These are phyloP conservation scores for Hirschfeldia incana DNA, from an alignment of 345 rosid species.

Conservation along the genomic window DNA sequence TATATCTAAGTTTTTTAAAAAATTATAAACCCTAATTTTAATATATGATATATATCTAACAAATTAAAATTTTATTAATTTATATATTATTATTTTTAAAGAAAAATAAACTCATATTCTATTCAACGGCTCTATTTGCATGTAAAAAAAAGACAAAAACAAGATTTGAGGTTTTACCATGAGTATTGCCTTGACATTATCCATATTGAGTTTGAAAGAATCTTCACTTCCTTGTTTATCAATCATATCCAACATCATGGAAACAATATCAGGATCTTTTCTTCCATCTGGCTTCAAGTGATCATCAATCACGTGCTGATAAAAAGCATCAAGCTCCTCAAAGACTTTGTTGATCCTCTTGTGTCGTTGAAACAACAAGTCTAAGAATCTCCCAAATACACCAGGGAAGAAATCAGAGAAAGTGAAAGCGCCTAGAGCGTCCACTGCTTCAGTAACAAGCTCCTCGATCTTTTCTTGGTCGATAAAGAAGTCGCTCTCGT, in stretches of 20 bases:
- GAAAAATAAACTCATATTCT: neutral
- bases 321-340: slow-evolving; percentile 44
- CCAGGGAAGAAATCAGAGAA: slow-evolving; percentile 42
- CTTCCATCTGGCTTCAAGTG: slow-evolving; percentile 40
- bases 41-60: neutral
- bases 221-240: neutral
- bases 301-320: slow-evolving; percentile 45
- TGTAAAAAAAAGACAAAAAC: neutral
- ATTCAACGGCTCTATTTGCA: slow-evolving; percentile 8
- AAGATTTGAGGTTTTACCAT: neutral
- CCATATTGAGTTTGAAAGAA: neutral
- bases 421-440: slow-evolving; percentile 1
- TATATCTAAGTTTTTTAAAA: too few relatives aligned
- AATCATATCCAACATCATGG: slow-evolving; percentile 15
- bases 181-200: neutral
- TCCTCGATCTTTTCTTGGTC: slow-evolving; percentile 8
- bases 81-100: too few relatives aligned
- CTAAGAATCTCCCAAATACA: slow-evolving; percentile 39
- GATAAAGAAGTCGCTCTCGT: slow-evolving; percentile 16
- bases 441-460: neutral
- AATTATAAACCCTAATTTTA: too few relatives aligned
- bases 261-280: slow-evolving; percentile 27
- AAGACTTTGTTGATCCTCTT: slow-evolving; percentile 36
- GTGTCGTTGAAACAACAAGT: slow-evolving; percentile 38
- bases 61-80: too few relatives aligned